Percentiles rank a stretch among this genome's conserved stretches.
Conservation (phyloP, 108 stramenopile species). For the Skeletonema potamos region DNA sequence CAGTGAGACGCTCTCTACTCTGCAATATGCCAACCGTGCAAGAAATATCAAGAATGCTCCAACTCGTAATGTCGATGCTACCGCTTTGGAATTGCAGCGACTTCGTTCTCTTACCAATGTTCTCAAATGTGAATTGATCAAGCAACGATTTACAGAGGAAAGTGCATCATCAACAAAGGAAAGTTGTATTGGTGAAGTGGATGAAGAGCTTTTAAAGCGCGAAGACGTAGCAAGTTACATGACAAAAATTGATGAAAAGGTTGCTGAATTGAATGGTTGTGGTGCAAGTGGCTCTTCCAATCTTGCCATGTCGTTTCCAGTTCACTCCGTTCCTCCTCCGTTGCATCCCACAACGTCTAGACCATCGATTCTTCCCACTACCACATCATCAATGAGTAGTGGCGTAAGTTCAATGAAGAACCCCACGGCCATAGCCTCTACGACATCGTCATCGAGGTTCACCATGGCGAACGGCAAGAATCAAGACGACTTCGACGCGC, state of each 20-base stretch:
- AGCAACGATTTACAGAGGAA: slow-evolving; percentile 40
- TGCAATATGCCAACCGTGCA: slow-evolving; percentile 93
- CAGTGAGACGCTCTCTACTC: slow-evolving; percentile 90
- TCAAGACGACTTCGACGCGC: slow-evolving; percentile 21
- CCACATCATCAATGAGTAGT: neutral
- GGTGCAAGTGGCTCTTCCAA: slow-evolving; percentile 16
- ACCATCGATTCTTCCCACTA: neutral
- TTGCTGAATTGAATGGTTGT: slow-evolving; percentile 15
- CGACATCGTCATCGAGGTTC: neutral
- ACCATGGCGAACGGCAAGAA: slow-evolving; percentile 4
- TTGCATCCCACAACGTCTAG: neutral
- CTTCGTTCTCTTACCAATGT: slow-evolving; percentile 63
- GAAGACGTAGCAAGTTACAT: slow-evolving; percentile 68
- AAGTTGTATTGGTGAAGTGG: slow-evolving; percentile 47
- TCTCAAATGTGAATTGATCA: slow-evolving; percentile 73
- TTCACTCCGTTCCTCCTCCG: neutral
- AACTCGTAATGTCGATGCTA: slow-evolving; percentile 79
- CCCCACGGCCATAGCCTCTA: neutral
- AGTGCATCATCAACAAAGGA: neutral
- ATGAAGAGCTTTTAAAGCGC: slow-evolving; percentile 55
- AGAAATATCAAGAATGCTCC: slow-evolving; percentile 83
- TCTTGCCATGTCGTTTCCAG: slow-evolving; percentile 9
- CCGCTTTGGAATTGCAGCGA: slow-evolving; percentile 80
- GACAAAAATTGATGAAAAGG: slow-evolving; percentile 45
- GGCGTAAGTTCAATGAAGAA: neutral